phyloP scores from a whole-genome alignment of 2,329 filamentous ascomycete genomes.

The Westerdykella aurantiaca region DNA sequence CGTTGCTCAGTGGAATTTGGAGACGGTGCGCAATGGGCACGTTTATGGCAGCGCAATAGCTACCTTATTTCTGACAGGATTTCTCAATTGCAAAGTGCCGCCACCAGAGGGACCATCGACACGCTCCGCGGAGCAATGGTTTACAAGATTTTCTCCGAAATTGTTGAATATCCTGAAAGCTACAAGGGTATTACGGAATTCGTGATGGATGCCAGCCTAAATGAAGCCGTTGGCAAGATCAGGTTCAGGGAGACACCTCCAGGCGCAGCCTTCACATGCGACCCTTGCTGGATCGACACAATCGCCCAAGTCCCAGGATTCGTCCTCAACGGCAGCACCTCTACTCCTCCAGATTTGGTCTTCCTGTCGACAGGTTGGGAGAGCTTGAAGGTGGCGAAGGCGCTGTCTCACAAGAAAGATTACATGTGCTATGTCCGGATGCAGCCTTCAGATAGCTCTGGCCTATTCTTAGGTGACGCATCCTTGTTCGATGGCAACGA shows the following conservation, averaged over 20 bases:
- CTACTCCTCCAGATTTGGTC: constrained; percentile 11
- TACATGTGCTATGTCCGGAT: constrained; percentile 22
- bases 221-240: constrained; percentile 16
- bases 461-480: constrained; percentile 36
- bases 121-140: constrained; percentile 12
- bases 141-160: constrained; percentile 4
- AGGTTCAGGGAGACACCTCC: constrained; percentile 1
- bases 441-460: constrained; percentile 13
- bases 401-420: constrained; percentile 6
- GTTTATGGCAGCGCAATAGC: constrained; percentile 21
- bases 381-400: constrained; percentile 15
- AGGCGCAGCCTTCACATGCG: neutral
- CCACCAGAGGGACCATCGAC: constrained; percentile 26
- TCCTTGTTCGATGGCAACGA: constrained; percentile 33
- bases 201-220: constrained; percentile 6
- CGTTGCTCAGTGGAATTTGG: constrained; percentile 3
- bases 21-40: constrained; percentile 5
- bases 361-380: constrained; percentile 20
- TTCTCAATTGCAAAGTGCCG: no score
- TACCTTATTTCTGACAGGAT: constrained; percentile 15
- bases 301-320: constrained; percentile 19
- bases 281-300: constrained; percentile 21
- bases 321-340: constrained; percentile 17
- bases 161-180: constrained; percentile 5
- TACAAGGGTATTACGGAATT: constrained; percentile 1